Base-by-base conservation (phyloP, 2,329 filamentous ascomycete species). In the Ceratocystis colombiana region DNA sequence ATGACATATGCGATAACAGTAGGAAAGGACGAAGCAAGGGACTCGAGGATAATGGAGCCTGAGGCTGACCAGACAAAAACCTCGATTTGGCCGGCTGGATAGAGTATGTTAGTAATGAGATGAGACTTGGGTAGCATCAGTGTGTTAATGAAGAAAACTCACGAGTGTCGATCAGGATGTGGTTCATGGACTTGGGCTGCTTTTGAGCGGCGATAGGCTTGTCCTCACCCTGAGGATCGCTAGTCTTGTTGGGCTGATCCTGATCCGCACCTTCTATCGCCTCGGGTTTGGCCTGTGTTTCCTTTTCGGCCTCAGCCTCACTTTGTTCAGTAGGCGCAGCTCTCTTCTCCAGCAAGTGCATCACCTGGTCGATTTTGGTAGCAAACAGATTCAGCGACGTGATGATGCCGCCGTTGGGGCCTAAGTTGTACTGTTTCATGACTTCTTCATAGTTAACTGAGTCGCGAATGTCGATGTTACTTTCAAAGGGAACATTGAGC, bases 381-480 rank as follows among this genome's bases (percentile, higher is more conserved):
- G 92, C 90, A 75, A 99, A 99, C 30, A 99, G 84, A 75, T 99
- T 99, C 62, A 99, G 79, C 10, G 89, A 94, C 1, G 95, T 99
- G 71, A 99, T 79, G 73, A 99, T 99, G 61, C 92, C 95, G 64
- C 94, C 94, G 78, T 99, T 99, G 7, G 94, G 94, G 0, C 94
- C 94, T 0, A 99, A 84, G 73, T 96, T 96, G 77, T 96, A 97
- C 77, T 97, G 92, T 77, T 93, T 95, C 95, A 99, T 99, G 70
- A 99, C 94, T 77, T 99, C 93, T 75, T 96, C 94, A 80, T 99
- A 99, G 82, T 99, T 96, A 75, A 99, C 93, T 30, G 89, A 94
- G 77, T 99, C 94, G 72, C 95, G 90, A 71, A 99, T 99, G 77
- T 99, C 94, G 77, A 99, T 97, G 77, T 99, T 99, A 75, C 88